Evolutionary conservation across 192 early-diverging fungal genomes (phyloP).

Genomic region (Lobosporangium transversale): DNA sequence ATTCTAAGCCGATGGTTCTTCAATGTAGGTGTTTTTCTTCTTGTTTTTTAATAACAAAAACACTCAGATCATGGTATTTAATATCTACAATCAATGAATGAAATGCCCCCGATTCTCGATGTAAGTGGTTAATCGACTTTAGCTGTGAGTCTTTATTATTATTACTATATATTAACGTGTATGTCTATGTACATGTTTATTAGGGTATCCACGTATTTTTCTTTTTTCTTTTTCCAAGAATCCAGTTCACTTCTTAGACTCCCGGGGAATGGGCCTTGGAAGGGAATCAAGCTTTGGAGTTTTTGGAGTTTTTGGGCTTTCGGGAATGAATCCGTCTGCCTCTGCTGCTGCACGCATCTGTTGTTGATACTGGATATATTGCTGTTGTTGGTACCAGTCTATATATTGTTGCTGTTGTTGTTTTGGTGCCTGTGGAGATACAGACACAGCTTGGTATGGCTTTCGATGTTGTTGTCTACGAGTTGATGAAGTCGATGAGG

Average conservation of each 20-base stretch:
- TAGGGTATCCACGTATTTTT: background rate
- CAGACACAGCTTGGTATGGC: too few relatives aligned
- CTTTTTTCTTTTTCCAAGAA: background rate
- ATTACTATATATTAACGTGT: background rate
- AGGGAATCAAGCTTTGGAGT: conserved; percentile 20
- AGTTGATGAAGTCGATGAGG: background rate
- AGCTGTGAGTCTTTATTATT: too few relatives aligned
- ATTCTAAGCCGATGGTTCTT: too few relatives aligned
- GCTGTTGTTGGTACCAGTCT: conserved; percentile 11
- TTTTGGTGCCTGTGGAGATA: background rate
- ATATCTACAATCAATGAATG: too few relatives aligned
- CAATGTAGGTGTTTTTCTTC: too few relatives aligned
- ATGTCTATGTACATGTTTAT: background rate
- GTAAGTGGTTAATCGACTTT: too few relatives aligned
- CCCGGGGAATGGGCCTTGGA: conserved; percentile 30
- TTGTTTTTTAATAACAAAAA: too few relatives aligned
- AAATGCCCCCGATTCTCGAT: too few relatives aligned
- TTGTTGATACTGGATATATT: background rate
- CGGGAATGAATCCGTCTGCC: background rate
- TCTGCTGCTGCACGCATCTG: background rate
- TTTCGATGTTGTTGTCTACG: background rate
- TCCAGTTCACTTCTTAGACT: background rate
- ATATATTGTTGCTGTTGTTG: conserved; percentile 16
- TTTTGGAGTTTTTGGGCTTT: conserved; percentile 17
- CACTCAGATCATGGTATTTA: too few relatives aligned